Conservation (phyloP, 1,139 yeast species). For the Williopsis jadinii region DNA sequence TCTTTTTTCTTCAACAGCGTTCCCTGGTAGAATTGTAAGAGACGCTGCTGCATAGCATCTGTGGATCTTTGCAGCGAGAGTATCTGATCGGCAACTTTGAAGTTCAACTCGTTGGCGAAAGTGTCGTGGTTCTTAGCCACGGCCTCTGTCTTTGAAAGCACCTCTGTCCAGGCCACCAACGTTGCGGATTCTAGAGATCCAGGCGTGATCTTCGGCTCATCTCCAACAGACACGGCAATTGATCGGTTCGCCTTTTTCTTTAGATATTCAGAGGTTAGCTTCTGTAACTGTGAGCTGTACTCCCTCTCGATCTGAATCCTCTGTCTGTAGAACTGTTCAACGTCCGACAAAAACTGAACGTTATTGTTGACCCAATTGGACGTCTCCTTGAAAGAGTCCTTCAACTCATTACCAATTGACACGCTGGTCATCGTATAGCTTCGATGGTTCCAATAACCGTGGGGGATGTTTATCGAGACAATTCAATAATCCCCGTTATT, state of each 20-base stretch:
- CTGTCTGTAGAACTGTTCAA: slow-evolving; percentile 79
- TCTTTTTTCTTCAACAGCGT: slow-evolving; percentile 53
- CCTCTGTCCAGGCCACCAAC: slow-evolving; percentile 92
- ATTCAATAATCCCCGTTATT: no score
- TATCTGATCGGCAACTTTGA: slow-evolving; percentile 60
- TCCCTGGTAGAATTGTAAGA: slow-evolving; percentile 48
- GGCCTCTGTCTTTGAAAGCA: slow-evolving; percentile 76
- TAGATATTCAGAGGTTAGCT: slow-evolving; percentile 61
- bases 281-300: slow-evolving; percentile 61
- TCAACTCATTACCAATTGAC: slow-evolving; percentile 56
- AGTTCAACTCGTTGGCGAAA: slow-evolving; percentile 55
- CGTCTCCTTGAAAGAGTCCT: slow-evolving; percentile 74
- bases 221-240: slow-evolving; percentile 79
- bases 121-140: slow-evolving; percentile 62
- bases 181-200: slow-evolving; percentile 91
- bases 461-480: neutral
- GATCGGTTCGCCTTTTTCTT: slow-evolving; percentile 69
- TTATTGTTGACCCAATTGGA: slow-evolving; percentile 75
- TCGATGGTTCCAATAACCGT: no score
- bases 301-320: slow-evolving; percentile 78
- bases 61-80: slow-evolving; percentile 46
- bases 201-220: slow-evolving; percentile 83
- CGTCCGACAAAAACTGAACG: slow-evolving; percentile 65
- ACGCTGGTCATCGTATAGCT: neutral
- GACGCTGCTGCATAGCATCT: slow-evolving; percentile 46